Base-by-base conservation (phyloP, 2,329 filamentous ascomycete genomes). In the Orbilia brochopaga region DNA sequence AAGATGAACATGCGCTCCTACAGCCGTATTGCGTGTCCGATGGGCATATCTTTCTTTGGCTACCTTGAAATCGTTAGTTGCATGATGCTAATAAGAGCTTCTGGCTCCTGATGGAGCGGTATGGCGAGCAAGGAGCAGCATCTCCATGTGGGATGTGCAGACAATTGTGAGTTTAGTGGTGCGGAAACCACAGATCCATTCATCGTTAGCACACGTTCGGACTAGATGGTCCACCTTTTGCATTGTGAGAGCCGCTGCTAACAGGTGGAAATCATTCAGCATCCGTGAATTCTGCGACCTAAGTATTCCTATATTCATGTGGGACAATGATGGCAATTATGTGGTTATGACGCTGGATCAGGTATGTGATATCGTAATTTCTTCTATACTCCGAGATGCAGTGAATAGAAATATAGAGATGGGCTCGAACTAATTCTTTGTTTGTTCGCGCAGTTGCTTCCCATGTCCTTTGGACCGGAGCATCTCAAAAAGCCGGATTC, bases 61-160 rank as follows among this genome's bases (percentile, higher is more conserved):
- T 32, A 32, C 27, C 27, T n/a, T n/a, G 27, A 32, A 8, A 32
- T 3, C 8, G 27, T 4, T 4, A 32, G 27, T 8, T 32, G 27
- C 27, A 32, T 11, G 7, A 21, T 24, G 55, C 61, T n/a, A 40
- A 30, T 35, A 10, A 8, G 3, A 32, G 3, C 27, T 32, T 32
- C 27, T 3, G 27, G 4, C 64, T 15, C 40, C 17, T 15, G n/a
- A 17, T 40, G 42, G 42, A 32, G 56, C 15, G 19, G 8, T 7
- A n/a, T 32, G 35, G n/a, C 11, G 42, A 13, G n/a, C 42, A 23
- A 3, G n/a, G 21, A 19, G 8, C 42, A 57, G 69, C 69, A 21
- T 82, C 88, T 73, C 94, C 94, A 0, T 99, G 94, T 79, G 94
- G 94, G 62, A 97, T 96, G 92, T 97, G 93, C 79, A 84, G 93